Evolutionary conservation across 2,329 filamentous ascomycete species (phyloP).

Genomic region (Corniculantispora saksenae): DNA sequence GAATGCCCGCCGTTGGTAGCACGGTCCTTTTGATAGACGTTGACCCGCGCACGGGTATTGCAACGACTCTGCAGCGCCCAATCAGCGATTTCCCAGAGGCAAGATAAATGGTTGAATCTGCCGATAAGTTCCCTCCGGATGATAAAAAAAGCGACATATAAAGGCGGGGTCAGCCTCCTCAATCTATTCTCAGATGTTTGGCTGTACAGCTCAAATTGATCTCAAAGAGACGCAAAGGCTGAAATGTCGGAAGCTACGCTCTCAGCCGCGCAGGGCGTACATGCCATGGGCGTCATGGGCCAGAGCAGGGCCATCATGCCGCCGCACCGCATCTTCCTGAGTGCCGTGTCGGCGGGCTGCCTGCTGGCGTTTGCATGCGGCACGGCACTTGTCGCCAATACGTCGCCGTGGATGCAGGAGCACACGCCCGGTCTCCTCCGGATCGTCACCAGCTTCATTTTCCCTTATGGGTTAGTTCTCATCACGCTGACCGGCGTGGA

Average conservation of each 20-base stretch:
- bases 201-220: no score
- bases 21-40: neutral
- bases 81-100: neutral
- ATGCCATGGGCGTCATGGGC: constrained; percentile 33
- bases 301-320: constrained; percentile 53
- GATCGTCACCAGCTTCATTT: constrained; percentile 45
- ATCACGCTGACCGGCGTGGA: constrained; percentile 49
- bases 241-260: neutral
- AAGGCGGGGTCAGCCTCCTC: no score
- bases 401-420: constrained; percentile 45
- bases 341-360: constrained; percentile 51
- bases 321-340: constrained; percentile 53
- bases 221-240: neutral
- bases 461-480: constrained; percentile 50
- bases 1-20: no score
- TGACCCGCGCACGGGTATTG: neutral
- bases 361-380: constrained; percentile 53
- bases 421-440: constrained; percentile 50
- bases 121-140: neutral
- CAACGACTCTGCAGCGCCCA: neutral
- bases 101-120: neutral
- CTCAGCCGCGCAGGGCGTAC: neutral
- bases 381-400: constrained; percentile 43
- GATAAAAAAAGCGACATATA: no score
- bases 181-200: no score